These are phyloP conservation scores for Colletotrichum agaves DNA, from an alignment of 2,329 filamentous ascomycete genomes.

Conservation along the genomic window DNA sequence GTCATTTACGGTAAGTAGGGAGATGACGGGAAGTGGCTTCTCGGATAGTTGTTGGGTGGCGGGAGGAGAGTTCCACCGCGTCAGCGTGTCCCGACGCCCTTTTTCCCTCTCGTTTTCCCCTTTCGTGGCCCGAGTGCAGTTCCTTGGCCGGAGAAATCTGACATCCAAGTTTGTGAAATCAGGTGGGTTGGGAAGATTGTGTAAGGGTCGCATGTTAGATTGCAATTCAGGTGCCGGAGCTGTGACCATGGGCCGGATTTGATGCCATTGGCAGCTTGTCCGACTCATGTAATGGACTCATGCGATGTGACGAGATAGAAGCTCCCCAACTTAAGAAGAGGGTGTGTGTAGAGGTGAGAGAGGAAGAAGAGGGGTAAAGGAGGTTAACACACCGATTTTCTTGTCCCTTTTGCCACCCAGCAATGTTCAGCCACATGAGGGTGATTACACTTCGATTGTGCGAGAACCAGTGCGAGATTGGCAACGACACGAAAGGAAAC, in stretches of 20 bases:
- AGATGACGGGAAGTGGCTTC: not conserved
- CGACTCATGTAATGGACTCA: not conserved
- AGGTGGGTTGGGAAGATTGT: not conserved
- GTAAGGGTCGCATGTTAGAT: not conserved
- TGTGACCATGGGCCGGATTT: not conserved
- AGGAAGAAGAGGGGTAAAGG: not conserved
- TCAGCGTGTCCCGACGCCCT: conserved; percentile 5
- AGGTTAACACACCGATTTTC: not conserved
- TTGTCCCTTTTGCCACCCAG: too few species aligned
- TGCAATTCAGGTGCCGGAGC: not conserved
- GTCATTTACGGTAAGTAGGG: not conserved
- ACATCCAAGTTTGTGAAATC: not conserved
- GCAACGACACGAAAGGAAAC: not conserved
- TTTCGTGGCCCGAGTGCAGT: not conserved
- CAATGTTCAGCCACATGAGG: too few species aligned
- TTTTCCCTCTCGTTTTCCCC: too few species aligned
- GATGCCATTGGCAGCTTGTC: not conserved
- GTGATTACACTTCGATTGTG: too few species aligned
- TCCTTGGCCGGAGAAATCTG: not conserved
- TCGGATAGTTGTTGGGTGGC: conserved; percentile 1
- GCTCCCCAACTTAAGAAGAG: not conserved
- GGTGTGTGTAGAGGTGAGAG: not conserved
- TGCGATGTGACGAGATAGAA: not conserved
- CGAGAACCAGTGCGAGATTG: too few species aligned
- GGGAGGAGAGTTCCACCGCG: not conserved